Evolutionary conservation across 169 alveolate species (phyloP).

Genomic region (Plasmodium yoelii): DNA sequence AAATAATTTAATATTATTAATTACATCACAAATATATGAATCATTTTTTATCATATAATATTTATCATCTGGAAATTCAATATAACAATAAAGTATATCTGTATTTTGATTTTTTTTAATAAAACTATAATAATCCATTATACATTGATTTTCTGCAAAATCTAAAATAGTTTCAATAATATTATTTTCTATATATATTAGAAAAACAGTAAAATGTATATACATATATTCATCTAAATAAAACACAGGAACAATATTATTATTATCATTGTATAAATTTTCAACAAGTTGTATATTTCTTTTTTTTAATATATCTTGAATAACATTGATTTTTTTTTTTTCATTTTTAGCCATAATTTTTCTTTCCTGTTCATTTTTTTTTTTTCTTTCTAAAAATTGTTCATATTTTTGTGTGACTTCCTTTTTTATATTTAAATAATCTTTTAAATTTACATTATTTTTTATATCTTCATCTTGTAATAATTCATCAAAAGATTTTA

Average conservation of each 20-base stretch:
- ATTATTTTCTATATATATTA: constrained; percentile 39
- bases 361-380: constrained; percentile 49
- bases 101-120: constrained; percentile 37
- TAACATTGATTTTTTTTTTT: constrained; percentile 23
- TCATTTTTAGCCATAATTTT: constrained; percentile 25
- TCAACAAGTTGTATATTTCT: constrained; percentile 21
- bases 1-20: constrained; percentile 33
- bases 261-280: constrained; percentile 31
- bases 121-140: constrained; percentile 55
- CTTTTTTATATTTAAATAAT: constrained; percentile 45
- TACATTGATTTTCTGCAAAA: constrained; percentile 43
- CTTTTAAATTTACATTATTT: constrained; percentile 28
- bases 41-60: constrained; percentile 14
- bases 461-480: constrained; percentile 25
- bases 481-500: constrained; percentile 40
- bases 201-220: constrained; percentile 67
- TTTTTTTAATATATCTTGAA: constrained; percentile 44
- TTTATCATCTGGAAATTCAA: constrained; percentile 49
- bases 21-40: constrained; percentile 52
- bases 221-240: constrained; percentile 37
- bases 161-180: constrained; percentile 59
- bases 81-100: constrained; percentile 40
- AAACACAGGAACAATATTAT: constrained; percentile 36
- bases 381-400: constrained; percentile 24
- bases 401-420: constrained; percentile 43